Base-by-base conservation (phyloP, 2,329 filamentous ascomycete species). In the Cytospora mali region DNA sequence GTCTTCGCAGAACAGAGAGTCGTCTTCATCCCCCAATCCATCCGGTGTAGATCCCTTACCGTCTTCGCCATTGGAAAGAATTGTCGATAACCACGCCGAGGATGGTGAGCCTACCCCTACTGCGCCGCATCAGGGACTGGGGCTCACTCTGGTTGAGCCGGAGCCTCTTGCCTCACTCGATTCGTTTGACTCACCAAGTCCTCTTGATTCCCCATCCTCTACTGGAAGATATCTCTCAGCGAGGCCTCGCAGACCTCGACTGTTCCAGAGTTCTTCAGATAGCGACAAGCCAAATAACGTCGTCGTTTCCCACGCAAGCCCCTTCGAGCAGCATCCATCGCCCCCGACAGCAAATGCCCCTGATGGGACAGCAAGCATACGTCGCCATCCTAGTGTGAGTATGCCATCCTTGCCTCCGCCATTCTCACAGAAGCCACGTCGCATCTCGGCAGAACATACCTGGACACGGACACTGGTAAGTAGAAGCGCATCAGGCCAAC, bases 401-500 rank as follows among this genome's bases (percentile, higher is more conserved):
- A 33, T 48, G 16, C 23, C 23, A 2, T 53, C 46, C 25, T 28
- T 57, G 33, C 35, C 55, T 1, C 6, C 62, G 16, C 54, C 63
- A 27, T 60, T 52, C 56, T 60, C 63, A 10, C 61, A 63, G 31
- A 59, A 28, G 23, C 31, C 48, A 39, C 57, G 61, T 25, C 21
- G 18, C 5, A 25, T 28, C 33, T 50, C 61, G 4, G 28, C 48
- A 27, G 56, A 53, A 39, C 49, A 25, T 10, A 28, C 35, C 23
- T 57, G 55, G 27, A 57, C 53, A 31, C 42, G 50, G 27, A 63
- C 55, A 9, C n/a, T 65, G 48, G 63, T 65, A 35, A 39, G 63
- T 56, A 42, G 48, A 18, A 35, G 29, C 49, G 25, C 21, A 9
- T 42, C 31, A 49, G n/a, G 6, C 35, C 9, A 25, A n/a, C 6